Base-by-base conservation (phyloP, 768 basidiomycete species). In the Galerina sulciceps region DNA sequence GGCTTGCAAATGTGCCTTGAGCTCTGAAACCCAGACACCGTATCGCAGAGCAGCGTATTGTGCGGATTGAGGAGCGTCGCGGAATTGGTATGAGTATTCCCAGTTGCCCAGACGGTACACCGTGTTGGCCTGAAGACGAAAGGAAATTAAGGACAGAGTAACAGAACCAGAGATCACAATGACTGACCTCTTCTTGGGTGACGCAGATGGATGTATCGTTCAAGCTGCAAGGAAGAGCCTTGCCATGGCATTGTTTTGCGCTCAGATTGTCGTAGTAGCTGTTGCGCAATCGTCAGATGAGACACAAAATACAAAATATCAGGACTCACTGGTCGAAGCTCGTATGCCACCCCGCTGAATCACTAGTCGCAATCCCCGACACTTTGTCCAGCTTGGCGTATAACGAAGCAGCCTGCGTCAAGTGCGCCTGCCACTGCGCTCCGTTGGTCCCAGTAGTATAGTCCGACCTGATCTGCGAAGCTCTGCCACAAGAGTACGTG, bases 21-120 rank as follows among this genome's bases (percentile, higher is more conserved):
- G 67, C 58, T 84, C 81, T 2, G 81, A 70, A 41, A 79, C 66
- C 76, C 77, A 84, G 1, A 73, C 79, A 0, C 82, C 82, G 43
- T 78, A 82, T 55, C 69, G 73, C n/a, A 81, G 63, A 2, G 78
- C 71, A 11, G 80, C 65, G 50, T 81, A 82, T 54, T 75, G 63
- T 0, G 79, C 68, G 1, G 81, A 80, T 9, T 75, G 68, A 23
- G 77, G 76, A 0, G 80, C 80, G 49, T 81, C 80, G 1, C 81
- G 75, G 67, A 66, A 82, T 23, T 77, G 71, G 76, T 76, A 87
- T 57, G 75, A 81, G 58, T 87, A 86, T 67, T 87, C 85, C 83
- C 84, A 87, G 57, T 84, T 83, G 0, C 84, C 85, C 4, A 85
- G 74, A 17, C 82, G 76, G 62, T 80, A 87, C 2, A 85, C 84